A percentile compares a stretch with the other conserved stretches of the same genome.
Evolutionary conservation across 306 rosid genomes (phyloP).

Genomic region (Vicia sativa): DNA sequence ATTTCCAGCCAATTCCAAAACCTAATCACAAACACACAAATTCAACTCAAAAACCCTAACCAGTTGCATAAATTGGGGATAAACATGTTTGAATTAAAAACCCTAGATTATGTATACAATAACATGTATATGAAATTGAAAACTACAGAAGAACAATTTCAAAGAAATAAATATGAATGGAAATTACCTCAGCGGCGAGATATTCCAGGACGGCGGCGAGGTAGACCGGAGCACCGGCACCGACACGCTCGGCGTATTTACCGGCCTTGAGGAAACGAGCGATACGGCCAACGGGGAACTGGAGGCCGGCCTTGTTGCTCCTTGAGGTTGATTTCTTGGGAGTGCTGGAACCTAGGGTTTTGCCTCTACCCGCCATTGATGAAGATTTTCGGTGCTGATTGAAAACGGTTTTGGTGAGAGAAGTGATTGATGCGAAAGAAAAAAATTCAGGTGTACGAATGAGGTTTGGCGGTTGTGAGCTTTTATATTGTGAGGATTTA

Average conservation of each 20-base stretch:
- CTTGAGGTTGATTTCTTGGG: conserved; percentile 85
- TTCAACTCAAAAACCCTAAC: background rate
- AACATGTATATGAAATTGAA: background rate
- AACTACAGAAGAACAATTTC: rapidly evolving
- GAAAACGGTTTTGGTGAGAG: background rate
- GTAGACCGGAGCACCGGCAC: conserved; percentile 94
- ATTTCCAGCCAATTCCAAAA: conserved; percentile 79
- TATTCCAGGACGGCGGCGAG: conserved; percentile 93
- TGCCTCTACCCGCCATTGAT: conserved; percentile 50
- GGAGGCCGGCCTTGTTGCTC: conserved; percentile 88
- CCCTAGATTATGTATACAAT: conserved; percentile 43
- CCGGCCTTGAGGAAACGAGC: conserved; percentile 90
- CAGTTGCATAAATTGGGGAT: too few relatives aligned
- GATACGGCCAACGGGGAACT: conserved; percentile 92
- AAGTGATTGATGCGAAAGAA: background rate
- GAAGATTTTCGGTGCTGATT: background rate
- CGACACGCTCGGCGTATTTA: conserved; percentile 88
- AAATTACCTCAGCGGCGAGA: conserved; percentile 83
- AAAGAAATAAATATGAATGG: too few relatives aligned
- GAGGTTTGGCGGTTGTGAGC: background rate
- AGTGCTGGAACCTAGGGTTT: conserved; percentile 71
- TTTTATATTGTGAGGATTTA: conserved; percentile 51
- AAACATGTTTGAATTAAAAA: conserved; percentile 5
- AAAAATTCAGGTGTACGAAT: background rate
- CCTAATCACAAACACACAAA: conserved; percentile 39